Evolutionary conservation across 1,284 basidiomycete genomes (phyloP).

Genomic region (Malassezia equina): DNA sequence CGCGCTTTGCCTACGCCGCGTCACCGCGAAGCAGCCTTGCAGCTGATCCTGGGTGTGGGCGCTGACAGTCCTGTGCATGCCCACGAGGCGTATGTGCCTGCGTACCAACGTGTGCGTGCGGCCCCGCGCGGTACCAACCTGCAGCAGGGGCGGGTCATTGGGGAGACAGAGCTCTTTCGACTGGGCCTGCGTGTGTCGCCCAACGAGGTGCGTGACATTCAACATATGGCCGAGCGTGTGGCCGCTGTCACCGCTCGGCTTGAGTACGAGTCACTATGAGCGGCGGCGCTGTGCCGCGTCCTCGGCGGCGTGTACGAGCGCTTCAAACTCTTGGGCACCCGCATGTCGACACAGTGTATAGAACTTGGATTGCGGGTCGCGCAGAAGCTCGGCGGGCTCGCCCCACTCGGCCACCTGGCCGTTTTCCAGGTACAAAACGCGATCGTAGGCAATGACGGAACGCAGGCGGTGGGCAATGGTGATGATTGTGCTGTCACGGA

Average conservation of each 20-base stretch:
- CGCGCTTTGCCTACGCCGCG: conserved; percentile 34
- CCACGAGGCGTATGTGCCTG: conserved; percentile 18
- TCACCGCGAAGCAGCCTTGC: conserved; percentile 39
- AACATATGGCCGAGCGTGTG: conserved; percentile 34
- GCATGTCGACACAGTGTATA: conserved; percentile 29
- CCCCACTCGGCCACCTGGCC: conserved; percentile 52
- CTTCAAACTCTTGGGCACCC: conserved; percentile 14
- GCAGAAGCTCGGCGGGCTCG: conserved; percentile 50
- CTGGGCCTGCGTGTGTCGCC: conserved; percentile 39
- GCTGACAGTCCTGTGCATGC: conserved; percentile 17
- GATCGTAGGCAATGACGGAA: conserved; percentile 49
- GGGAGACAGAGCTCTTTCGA: conserved; percentile 42
- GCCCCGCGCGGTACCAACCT: conserved; percentile 1
- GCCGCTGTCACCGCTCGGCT: conserved; percentile 14
- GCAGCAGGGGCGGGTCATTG: conserved; percentile 23
- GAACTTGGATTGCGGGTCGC: conserved; percentile 21
- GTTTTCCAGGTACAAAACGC: conserved; percentile 53
- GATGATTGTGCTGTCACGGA: conserved; percentile 62
- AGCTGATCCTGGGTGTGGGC: conserved; percentile 43
- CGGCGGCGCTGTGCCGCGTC: not conserved
- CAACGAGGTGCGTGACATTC: conserved; percentile 31
- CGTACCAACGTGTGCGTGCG: conserved; percentile 8
- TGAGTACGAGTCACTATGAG: conserved; percentile 6
- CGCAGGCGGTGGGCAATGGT: conserved; percentile 63
- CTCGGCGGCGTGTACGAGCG: not conserved